A percentile compares a stretch with the other conserved stretches of the same genome.
Conservation (phyloP, 2,329 filamentous ascomycete genomes). For the Zymoseptoria tritici region DNA sequence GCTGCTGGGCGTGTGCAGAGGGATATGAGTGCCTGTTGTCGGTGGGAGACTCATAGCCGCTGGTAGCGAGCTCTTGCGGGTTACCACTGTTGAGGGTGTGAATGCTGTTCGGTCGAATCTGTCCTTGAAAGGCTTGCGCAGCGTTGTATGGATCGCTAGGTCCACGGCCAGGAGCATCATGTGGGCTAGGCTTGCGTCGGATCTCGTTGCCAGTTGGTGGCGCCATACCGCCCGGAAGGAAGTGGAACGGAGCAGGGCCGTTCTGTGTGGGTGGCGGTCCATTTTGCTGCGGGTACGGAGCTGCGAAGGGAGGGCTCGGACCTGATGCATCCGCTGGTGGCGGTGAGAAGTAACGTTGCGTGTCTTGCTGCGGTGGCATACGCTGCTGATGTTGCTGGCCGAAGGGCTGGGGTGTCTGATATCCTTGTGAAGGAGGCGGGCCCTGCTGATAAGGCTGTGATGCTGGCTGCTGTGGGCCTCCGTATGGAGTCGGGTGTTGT, state of each 20-base stretch:
- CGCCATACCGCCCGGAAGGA: conserved; percentile 27
- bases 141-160: conserved; percentile 34
- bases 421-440: conserved; percentile 22
- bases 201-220: conserved; percentile 17
- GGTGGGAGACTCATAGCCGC: conserved; percentile 41
- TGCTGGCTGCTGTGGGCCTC: conserved; percentile 38
- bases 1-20: conserved; percentile 19
- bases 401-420: conserved; percentile 26
- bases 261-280: conserved; percentile 15
- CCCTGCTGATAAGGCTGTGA: conserved; percentile 27
- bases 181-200: conserved; percentile 24
- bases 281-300: conserved; percentile 21
- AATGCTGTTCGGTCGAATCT: conserved; percentile 33
- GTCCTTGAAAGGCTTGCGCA: conserved; percentile 26
- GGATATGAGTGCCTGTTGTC: conserved; percentile 38
- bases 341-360: conserved; percentile 33
- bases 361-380: conserved; percentile 24
- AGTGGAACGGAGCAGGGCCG: conserved; percentile 30
- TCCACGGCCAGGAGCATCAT: conserved; percentile 15
- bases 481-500: conserved; percentile 24
- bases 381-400: conserved; percentile 21
- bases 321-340: conserved; percentile 21
- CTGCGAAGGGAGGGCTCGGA: conserved; percentile 23
- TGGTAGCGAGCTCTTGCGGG: conserved; percentile 43
- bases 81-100: conserved; percentile 33